Percentiles rank a stretch among this genome's conserved stretches.
These are phyloP conservation scores for Daedaleopsis nitida DNA, from an alignment of 768 basidiomycete genomes.

Conservation along the genomic window DNA sequence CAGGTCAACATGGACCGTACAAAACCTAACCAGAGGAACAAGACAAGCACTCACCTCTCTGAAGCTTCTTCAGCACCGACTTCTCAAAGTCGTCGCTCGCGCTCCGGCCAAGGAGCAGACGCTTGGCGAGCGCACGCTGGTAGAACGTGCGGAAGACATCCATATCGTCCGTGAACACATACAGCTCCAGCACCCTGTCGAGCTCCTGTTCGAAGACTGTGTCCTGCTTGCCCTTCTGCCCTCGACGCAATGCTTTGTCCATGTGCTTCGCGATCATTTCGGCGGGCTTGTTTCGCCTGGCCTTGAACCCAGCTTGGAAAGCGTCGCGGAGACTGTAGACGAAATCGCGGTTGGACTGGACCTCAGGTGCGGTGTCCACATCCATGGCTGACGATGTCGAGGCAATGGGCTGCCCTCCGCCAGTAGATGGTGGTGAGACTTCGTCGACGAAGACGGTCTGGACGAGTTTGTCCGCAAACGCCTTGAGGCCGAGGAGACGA, in stretches of 20 bases:
- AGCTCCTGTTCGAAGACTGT: constrained; percentile 62
- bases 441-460: constrained; percentile 53
- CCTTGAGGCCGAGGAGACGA: constrained; percentile 68
- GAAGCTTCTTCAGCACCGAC: constrained; percentile 81
- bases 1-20: not conserved
- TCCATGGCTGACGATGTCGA: constrained; percentile 32
- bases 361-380: constrained; percentile 25
- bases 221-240: constrained; percentile 72
- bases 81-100: constrained; percentile 89
- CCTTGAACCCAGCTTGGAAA: constrained; percentile 74
- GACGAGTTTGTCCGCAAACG: constrained; percentile 54
- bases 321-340: constrained; percentile 70
- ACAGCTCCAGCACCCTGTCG: constrained; percentile 70
- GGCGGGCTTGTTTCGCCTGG: constrained; percentile 79
- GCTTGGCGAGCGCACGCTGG: constrained; percentile 84
- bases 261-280: constrained; percentile 93
- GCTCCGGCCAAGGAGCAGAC: constrained; percentile 79
- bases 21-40: not conserved
- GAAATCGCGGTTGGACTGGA: constrained; percentile 54
- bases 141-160: constrained; percentile 95
- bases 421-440: constrained; percentile 12
- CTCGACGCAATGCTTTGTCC: constrained; percentile 84
- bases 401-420: not conserved
- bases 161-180: constrained; percentile 88
- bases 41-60: constrained; percentile 58